These are phyloP conservation scores for Botrytis aclada DNA, from an alignment of 2,329 filamentous ascomycete species.

Conservation along the genomic window DNA sequence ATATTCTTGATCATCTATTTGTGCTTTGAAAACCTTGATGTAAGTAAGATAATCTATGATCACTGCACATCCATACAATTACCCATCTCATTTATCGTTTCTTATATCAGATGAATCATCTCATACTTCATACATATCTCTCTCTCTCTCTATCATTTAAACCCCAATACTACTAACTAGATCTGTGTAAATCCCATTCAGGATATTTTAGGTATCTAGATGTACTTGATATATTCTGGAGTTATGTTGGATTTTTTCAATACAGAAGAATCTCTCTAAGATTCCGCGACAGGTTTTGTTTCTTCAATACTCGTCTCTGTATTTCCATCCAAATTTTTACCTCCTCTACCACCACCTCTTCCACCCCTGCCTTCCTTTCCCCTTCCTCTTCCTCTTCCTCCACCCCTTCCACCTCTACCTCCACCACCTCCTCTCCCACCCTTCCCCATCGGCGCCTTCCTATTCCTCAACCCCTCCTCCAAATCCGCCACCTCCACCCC, in stretches of 20 bases:
- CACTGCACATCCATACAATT: too few species aligned
- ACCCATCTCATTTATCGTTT: too few species aligned
- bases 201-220: too few species aligned
- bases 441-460: conserved; percentile 43
- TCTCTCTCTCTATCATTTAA: too few species aligned
- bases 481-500: conserved; percentile 66
- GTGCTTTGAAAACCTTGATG: too few species aligned
- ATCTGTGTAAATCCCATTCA: too few species aligned
- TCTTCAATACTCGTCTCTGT: conserved; percentile 13
- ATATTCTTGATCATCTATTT: background rate
- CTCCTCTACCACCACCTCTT: conserved; percentile 31
- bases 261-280: background rate
- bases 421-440: conserved; percentile 37
- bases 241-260: background rate
- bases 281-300: background rate
- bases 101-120: fast-evolving
- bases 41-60: too few species aligned
- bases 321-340: conserved; percentile 38
- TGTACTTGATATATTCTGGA: too few species aligned
- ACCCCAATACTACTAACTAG: too few species aligned
- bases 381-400: conserved; percentile 31
- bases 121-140: too few species aligned
- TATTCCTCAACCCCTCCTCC: conserved; percentile 58
- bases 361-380: conserved; percentile 26
- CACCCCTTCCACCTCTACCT: conserved; percentile 26